These are phyloP conservation scores for Pseudevernia furfuracea DNA, from an alignment of 495 filamentous ascomycete genomes.

Conservation along the genomic window DNA sequence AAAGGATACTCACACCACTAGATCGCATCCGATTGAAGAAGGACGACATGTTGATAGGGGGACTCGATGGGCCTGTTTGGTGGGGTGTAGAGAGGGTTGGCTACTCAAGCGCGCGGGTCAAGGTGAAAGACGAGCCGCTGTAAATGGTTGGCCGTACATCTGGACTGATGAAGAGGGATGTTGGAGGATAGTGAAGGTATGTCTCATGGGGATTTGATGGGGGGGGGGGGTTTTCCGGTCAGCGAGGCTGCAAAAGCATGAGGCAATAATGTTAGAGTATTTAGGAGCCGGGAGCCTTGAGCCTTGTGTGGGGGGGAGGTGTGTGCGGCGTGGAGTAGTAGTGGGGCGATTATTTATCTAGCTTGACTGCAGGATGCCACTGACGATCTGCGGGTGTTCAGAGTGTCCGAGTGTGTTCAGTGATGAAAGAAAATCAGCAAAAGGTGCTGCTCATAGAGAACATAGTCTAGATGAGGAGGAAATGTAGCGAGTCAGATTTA, in stretches of 20 bases:
- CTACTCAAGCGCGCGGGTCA: conserved; percentile 10
- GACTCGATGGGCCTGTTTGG: background rate
- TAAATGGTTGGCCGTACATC: conserved; percentile 8
- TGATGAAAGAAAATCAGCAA: background rate
- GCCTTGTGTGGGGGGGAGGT: conserved; percentile 1
- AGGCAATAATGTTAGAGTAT: background rate
- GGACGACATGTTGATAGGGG: conserved; percentile 30
- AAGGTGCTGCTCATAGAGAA: too few species aligned
- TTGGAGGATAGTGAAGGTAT: background rate
- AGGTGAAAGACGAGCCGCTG: conserved; percentile 11
- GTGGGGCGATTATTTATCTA: conserved; percentile 8
- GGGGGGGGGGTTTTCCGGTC: too few species aligned
- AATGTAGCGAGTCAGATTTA: too few species aligned
- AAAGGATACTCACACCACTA: conserved; percentile 30
- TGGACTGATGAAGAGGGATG: background rate
- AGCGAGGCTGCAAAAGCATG: conserved; percentile 6
- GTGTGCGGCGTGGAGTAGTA: conserved; percentile 7
- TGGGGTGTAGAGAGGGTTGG: background rate
- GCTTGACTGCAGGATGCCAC: conserved; percentile 8
- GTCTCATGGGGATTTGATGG: conserved; percentile 1
- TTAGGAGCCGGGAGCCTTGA: conserved; percentile 9
- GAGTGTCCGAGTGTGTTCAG: background rate
- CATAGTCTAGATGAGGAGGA: too few species aligned
- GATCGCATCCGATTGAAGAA: conserved; percentile 37
- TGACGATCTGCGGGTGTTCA: conserved; percentile 1